Evolutionary conservation across 2,329 filamentous ascomycete species (phyloP).

Genomic region (Pseudogymnoascus sp.): DNA sequence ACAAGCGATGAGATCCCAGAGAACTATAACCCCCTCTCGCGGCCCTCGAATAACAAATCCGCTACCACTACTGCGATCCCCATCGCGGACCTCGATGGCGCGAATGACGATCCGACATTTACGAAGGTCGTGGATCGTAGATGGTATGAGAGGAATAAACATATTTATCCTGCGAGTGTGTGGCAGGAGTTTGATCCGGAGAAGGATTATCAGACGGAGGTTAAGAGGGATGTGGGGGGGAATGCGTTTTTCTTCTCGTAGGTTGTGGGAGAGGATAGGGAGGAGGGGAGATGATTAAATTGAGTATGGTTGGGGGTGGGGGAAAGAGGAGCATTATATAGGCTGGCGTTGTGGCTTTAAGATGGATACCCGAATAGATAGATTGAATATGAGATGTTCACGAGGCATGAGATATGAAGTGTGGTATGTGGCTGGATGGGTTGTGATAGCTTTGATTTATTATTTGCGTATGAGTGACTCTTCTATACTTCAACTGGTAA

Average conservation of each 20-base stretch:
- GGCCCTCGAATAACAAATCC: slow-evolving; percentile 27
- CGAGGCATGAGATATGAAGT: not conserved
- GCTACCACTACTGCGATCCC: slow-evolving; percentile 6
- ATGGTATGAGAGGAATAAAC: slow-evolving; percentile 97
- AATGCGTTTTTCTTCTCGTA: slow-evolving; percentile 85
- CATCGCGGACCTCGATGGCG: slow-evolving; percentile 60
- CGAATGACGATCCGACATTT: slow-evolving; percentile 62
- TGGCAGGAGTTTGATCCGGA: slow-evolving; percentile 94
- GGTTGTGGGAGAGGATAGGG: no score
- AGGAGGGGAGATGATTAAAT: not conserved
- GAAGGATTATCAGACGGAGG: slow-evolving; percentile 69
- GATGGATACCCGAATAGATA: not conserved
- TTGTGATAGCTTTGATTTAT: not conserved
- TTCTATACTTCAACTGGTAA: not conserved
- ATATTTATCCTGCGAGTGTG: slow-evolving; percentile 91
- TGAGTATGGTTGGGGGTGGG: not conserved
- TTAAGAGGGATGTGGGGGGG: slow-evolving; percentile 75
- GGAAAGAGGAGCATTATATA: not conserved
- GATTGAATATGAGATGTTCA: not conserved
- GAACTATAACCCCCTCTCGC: slow-evolving; percentile 32
- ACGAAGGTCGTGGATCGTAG: slow-evolving; percentile 94
- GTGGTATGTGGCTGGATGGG: not conserved
- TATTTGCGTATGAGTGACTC: not conserved
- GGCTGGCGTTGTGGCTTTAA: not conserved
- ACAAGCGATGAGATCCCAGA: slow-evolving; percentile 16